A percentile compares a stretch with the other conserved stretches of the same genome.
Evolutionary conservation across 257 asterid species (phyloP).

Genomic region (Mitragyna speciosa): DNA sequence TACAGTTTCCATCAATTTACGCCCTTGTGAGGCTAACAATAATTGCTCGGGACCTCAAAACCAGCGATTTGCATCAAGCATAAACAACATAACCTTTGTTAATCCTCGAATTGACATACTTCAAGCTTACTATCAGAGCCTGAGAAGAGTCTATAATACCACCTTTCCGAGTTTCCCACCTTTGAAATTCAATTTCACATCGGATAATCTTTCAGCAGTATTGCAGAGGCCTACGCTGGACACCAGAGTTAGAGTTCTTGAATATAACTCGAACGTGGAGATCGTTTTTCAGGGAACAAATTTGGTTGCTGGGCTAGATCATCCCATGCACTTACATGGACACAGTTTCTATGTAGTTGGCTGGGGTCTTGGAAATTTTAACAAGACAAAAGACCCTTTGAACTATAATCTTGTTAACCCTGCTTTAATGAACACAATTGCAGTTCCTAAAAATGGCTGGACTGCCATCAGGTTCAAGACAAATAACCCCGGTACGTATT

Average conservation of each 20-base stretch:
- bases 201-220: background rate
- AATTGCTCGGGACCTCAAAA: background rate
- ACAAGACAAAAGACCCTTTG: constrained; percentile 36
- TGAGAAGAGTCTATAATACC: constrained; percentile 35
- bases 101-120: constrained; percentile 45
- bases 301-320: constrained; percentile 53
- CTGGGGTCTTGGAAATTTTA: constrained; percentile 63
- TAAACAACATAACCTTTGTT: constrained; percentile 53
- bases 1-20: constrained; percentile 50
- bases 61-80: constrained; percentile 35
- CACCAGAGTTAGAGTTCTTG: constrained; percentile 30
- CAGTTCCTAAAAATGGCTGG: constrained; percentile 66
- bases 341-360: constrained; percentile 65
- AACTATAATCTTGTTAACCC: constrained; percentile 67
- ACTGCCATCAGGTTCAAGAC: constrained; percentile 62
- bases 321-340: constrained; percentile 84
- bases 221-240: constrained; percentile 18
- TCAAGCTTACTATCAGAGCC: constrained; percentile 51
- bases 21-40: constrained; percentile 35
- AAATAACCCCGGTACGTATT: constrained; percentile 55
- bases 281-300: constrained; percentile 62
- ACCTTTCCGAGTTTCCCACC: constrained; percentile 51
- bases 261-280: constrained; percentile 44
- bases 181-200: constrained; percentile 28
- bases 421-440: constrained; percentile 47